Evolutionary conservation across 2,329 filamentous ascomycete species (phyloP).

Genomic region (Cladosporium halotolerans): DNA sequence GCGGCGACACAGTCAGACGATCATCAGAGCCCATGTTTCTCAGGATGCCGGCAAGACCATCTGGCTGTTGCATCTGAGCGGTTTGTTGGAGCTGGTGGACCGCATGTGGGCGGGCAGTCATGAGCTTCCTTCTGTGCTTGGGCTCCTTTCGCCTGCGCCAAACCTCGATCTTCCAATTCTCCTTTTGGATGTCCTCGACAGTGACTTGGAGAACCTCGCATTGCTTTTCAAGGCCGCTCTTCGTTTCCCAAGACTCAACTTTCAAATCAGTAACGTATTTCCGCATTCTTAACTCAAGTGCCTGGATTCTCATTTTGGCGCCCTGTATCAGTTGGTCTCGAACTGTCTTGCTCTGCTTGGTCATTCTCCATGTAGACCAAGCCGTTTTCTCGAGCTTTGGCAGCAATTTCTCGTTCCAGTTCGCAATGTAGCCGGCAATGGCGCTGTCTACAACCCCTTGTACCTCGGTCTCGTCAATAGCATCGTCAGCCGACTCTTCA

Average conservation of each 20-base stretch:
- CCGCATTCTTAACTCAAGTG: conserved; percentile 48
- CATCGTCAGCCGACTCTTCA: conserved; percentile 38
- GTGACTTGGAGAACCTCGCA: conserved; percentile 58
- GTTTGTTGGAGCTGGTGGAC: too few relatives aligned
- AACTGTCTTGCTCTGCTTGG: conserved; percentile 39
- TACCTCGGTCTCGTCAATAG: conserved; percentile 47
- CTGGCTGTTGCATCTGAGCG: neutral
- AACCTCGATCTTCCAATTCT: conserved; percentile 41
- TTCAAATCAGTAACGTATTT: conserved; percentile 51
- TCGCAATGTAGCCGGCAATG: conserved; percentile 45
- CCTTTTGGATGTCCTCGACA: conserved; percentile 54
- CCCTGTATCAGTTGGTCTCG: conserved; percentile 38
- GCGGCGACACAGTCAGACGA: conserved; percentile 23
- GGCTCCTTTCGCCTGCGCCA: conserved; percentile 30
- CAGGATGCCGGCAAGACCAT: neutral
- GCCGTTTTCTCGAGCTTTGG: conserved; percentile 51
- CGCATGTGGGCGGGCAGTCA: neutral
- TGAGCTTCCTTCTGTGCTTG: conserved; percentile 6
- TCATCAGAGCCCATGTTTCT: conserved; percentile 13
- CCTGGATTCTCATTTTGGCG: conserved; percentile 39
- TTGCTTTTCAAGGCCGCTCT: conserved; percentile 46
- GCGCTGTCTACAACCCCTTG: conserved; percentile 48
- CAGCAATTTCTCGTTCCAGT: conserved; percentile 49
- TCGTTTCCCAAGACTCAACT: conserved; percentile 35
- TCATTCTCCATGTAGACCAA: conserved; percentile 55